phyloP scores from a whole-genome alignment of 2,329 filamentous ascomycete species.

The Bipolaris victoriae region DNA sequence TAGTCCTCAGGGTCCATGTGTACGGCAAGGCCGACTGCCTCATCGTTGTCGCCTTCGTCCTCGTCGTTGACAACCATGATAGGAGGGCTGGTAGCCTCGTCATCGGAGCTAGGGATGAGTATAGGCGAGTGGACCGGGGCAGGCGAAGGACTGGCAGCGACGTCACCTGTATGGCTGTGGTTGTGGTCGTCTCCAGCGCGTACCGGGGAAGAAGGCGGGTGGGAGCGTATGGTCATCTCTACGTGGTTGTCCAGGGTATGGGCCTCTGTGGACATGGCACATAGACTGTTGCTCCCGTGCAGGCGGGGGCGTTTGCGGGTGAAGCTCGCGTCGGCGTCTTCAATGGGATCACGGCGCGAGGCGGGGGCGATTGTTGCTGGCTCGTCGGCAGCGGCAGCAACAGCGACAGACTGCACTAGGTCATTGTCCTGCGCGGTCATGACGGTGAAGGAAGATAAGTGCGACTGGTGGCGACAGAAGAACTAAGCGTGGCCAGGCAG shows the following conservation, averaged over 20 bases:
- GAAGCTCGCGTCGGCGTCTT: conserved; percentile 53
- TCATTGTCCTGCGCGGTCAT: conserved; percentile 44
- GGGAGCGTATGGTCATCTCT: conserved; percentile 50
- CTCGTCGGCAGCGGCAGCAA: conserved; percentile 38
- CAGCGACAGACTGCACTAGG: conserved; percentile 43
- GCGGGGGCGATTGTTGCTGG: conserved; percentile 40
- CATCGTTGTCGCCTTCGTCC: conserved; percentile 37
- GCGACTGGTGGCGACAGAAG: conserved; percentile 27
- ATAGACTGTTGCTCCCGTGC: conserved; percentile 44
- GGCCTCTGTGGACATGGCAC: conserved; percentile 40
- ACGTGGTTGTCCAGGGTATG: conserved; percentile 35
- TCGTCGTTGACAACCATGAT: conserved; percentile 50
- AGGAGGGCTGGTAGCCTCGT: conserved; percentile 36
- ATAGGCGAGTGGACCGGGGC: conserved; percentile 18
- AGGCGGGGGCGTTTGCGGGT: conserved; percentile 55
- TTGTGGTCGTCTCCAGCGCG: conserved; percentile 23
- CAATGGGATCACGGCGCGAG: conserved; percentile 51
- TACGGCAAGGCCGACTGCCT: conserved; percentile 20
- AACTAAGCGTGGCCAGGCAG: conserved; percentile 27
- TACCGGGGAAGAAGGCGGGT: conserved; percentile 37
- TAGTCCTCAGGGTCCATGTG: conserved; percentile 36
- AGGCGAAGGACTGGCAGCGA: conserved; percentile 13
- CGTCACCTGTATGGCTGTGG: conserved; percentile 16
- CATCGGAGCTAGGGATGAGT: conserved; percentile 25
- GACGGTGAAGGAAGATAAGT: conserved; percentile 27